Evolutionary conservation across 768 basidiomycete species (phyloP).

Genomic region (Suillus cothurnatus): DNA sequence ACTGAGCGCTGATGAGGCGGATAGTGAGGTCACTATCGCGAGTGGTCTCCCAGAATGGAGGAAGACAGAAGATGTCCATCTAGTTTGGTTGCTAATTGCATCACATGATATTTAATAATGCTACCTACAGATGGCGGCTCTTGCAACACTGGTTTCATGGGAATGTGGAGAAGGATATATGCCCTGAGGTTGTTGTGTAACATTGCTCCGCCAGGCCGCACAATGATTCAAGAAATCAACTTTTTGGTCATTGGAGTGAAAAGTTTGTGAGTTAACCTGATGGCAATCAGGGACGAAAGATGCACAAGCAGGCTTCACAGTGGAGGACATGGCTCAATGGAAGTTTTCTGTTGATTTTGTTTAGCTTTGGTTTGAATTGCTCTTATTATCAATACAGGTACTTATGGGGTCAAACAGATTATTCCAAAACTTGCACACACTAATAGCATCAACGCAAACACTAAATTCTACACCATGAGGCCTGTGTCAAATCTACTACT

Average conservation of each 20-base stretch:
- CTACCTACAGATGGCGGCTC: background rate
- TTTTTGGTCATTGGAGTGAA: background rate
- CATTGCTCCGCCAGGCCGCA: background rate
- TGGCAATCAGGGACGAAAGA: background rate
- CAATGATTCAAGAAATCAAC: background rate
- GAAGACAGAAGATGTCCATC: background rate
- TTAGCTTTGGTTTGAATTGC: background rate
- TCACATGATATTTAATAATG: background rate
- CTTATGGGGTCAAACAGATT: too few relatives aligned
- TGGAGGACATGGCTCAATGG: background rate
- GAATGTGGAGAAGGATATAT: too few relatives aligned
- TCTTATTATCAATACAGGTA: background rate
- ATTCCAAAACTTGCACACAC: too few relatives aligned
- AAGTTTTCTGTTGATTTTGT: background rate
- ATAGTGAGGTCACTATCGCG: background rate
- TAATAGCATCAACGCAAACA: too few relatives aligned
- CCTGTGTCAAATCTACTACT: too few relatives aligned
- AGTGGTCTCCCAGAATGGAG: slow-evolving; percentile 3
- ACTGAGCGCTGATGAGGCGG: background rate
- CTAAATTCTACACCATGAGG: too few relatives aligned
- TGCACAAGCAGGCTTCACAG: background rate
- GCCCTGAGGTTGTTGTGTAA: background rate
- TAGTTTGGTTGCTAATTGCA: background rate
- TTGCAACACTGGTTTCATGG: background rate
- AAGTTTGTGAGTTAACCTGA: background rate